phyloP scores from a whole-genome alignment of 208 protist genomes.

The Lotmaria passim region DNA sequence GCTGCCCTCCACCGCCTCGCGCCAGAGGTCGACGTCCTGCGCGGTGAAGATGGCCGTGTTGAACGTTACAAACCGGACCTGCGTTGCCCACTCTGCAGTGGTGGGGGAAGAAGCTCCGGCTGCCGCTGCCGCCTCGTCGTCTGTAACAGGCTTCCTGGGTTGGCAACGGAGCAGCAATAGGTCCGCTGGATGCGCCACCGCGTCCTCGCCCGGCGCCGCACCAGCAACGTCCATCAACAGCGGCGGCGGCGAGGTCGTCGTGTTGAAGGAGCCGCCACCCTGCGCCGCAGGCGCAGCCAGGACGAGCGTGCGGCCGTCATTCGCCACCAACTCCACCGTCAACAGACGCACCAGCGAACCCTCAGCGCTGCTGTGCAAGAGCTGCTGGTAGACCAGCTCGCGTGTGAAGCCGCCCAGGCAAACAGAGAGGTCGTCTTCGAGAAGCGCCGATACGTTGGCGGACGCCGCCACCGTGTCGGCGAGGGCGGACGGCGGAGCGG shows the following conservation, averaged over 20 bases:
- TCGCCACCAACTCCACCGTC: conserved; percentile 73
- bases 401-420: conserved; percentile 32
- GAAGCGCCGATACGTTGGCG: conserved; percentile 24
- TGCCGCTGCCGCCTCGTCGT: not conserved
- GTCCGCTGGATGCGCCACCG: conserved; percentile 53
- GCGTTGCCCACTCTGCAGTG: conserved; percentile 29
- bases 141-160: conserved; percentile 3
- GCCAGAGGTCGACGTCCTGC: conserved; percentile 64
- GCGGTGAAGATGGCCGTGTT: conserved; percentile 53
- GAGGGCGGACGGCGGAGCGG: not conserved
- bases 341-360: conserved; percentile 44
- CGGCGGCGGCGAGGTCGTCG: conserved; percentile 15
- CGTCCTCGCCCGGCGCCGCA: conserved; percentile 23
- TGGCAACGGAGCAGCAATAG: conserved; percentile 55
- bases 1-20: conserved; percentile 62
- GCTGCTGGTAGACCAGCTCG: conserved; percentile 39
- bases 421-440: conserved; percentile 34
- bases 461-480: conserved; percentile 6
- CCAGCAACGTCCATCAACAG: conserved; percentile 32
- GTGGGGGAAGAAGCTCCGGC: not conserved
- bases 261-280: not conserved
- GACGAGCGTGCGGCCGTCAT: conserved; percentile 63
- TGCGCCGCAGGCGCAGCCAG: conserved; percentile 30
- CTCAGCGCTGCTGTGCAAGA: conserved; percentile 33
- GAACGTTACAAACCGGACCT: conserved; percentile 61